Percentiles rank a stretch among this genome's conserved stretches.
Evolutionary conservation across 352 stramenopile species (phyloP).

Genomic region (Phytophthora ramorum): DNA sequence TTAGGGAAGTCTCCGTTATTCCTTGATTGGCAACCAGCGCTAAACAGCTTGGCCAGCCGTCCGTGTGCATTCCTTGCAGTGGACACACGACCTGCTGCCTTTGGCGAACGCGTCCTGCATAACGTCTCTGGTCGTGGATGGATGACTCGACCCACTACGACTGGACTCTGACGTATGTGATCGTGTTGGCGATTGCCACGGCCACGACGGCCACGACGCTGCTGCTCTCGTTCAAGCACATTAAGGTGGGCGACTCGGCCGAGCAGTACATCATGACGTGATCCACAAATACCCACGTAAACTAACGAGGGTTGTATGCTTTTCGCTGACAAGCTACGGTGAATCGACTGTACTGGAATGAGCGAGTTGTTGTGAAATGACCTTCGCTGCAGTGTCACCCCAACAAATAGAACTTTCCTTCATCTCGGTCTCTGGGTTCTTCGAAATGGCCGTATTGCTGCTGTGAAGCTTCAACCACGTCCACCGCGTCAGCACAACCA

Average conservation of each 20-base stretch:
- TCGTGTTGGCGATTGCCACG: constrained; percentile 54
- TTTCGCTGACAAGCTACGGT: neutral
- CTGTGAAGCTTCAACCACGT: constrained; percentile 27
- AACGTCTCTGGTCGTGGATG: constrained; percentile 39
- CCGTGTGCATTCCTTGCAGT: neutral
- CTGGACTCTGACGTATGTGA: constrained; percentile 70
- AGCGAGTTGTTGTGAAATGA: constrained; percentile 21
- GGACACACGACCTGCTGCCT: constrained; percentile 4
- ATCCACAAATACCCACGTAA: too few relatives aligned
- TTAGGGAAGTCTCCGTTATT: constrained; percentile 24
- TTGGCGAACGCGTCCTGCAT: constrained; percentile 21
- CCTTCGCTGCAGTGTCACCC: constrained; percentile 17
- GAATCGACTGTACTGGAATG: too few relatives aligned
- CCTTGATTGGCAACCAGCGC: constrained; percentile 25
- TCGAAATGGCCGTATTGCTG: neutral
- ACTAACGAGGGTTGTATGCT: neutral
- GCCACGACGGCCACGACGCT: constrained; percentile 52
- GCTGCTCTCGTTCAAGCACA: constrained; percentile 70
- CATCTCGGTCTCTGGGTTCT: constrained; percentile 18
- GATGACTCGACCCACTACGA: constrained; percentile 55
- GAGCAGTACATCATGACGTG: constrained; percentile 64
- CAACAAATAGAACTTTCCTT: constrained; percentile 22
- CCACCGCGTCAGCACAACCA: constrained; percentile 32
- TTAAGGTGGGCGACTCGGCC: constrained; percentile 60
- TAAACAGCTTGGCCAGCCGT: neutral